Evolutionary conservation across 164 flowering plant species (phyloP).

Genomic region (Protea cynaroides): DNA sequence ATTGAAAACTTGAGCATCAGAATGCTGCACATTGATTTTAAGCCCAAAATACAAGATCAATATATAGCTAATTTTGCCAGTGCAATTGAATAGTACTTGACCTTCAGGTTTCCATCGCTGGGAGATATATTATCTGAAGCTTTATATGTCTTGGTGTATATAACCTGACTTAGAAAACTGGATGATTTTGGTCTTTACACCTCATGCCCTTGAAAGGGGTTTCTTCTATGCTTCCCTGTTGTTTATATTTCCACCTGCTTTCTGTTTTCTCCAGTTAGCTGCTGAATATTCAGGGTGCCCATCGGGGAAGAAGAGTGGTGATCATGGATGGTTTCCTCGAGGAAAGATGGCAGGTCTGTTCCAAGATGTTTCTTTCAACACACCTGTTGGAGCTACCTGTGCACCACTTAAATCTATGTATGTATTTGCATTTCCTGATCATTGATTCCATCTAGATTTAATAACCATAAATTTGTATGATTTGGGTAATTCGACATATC

Average conservation of each 20-base stretch:
- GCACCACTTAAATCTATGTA: conserved; percentile 98
- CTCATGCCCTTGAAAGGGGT: background rate
- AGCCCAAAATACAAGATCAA: background rate
- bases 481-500: background rate
- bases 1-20: background rate
- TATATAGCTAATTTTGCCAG: background rate
- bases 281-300: conserved; percentile 87
- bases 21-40: background rate
- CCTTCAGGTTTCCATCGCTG: background rate
- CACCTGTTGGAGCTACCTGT: conserved; percentile 83
- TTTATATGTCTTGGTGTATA: background rate
- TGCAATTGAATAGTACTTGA: background rate
- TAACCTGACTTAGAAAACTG: no score
- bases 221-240: background rate
- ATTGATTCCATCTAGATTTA: background rate
- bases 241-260: background rate
- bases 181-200: no score
- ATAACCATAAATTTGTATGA: background rate
- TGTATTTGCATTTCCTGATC: conserved; percentile 6
- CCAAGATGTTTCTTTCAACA: conserved; percentile 94
- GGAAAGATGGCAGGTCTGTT: conserved; percentile 87
- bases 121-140: background rate
- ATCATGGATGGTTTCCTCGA: conserved; percentile 83
- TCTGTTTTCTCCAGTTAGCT: conserved; percentile 41
- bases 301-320: conserved; percentile 79